Base-by-base conservation (phyloP, 2,329 filamentous ascomycete species). In the Aspergillus brunneoviolaceus region DNA sequence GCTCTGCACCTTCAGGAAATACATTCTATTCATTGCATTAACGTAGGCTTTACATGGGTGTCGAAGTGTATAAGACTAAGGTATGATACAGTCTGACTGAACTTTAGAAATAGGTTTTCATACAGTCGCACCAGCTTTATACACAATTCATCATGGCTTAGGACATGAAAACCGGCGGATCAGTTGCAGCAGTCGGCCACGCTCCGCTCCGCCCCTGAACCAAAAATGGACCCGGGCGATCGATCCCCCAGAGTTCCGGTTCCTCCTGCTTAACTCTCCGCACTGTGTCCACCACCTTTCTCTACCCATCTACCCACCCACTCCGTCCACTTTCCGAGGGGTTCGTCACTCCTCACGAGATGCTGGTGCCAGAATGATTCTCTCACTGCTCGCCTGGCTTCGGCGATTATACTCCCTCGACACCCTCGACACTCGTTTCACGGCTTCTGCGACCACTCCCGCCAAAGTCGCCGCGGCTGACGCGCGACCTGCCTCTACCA, bases 371-470 rank as follows among this genome's bases (percentile, higher is more conserved):
- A 76, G 73, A 66, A 81, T 81, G 79, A 79, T 77, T 64, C 29
- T 27, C 48, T 72, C 69, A 69, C 69, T 77, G 58, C 70, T 84
- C 57, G 71, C 75, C 61, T 81, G 78, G 71, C 66, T 85, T 58
- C 78, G 79, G 68, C 80, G 80, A 64, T 76, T 88, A 21, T 89
- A 87, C 74, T 85, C 85, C 58, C 81, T 88, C 58, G 85, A 88
- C 68, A 89, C 86, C 23, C 83, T 90, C 66, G 88, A 91, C 75
- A 88, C 86, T 57, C 85, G 88, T 63, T 88, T 96, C 75, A 88
- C 88, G 29, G 88, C 84, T 55, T 83, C 91, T 11, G 86, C 92
- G 33, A 85, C 83, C 27, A 86, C 86, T 23, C 86, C 92, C 39
- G 88, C 89, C 74, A 83, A 83, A 70, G 77, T 82, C 45, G 77